Percentiles rank a stretch among this genome's conserved stretches.
These are phyloP conservation scores for Candida yuanshanica DNA, from an alignment of 805 yeast genomes.

Conservation along the genomic window DNA sequence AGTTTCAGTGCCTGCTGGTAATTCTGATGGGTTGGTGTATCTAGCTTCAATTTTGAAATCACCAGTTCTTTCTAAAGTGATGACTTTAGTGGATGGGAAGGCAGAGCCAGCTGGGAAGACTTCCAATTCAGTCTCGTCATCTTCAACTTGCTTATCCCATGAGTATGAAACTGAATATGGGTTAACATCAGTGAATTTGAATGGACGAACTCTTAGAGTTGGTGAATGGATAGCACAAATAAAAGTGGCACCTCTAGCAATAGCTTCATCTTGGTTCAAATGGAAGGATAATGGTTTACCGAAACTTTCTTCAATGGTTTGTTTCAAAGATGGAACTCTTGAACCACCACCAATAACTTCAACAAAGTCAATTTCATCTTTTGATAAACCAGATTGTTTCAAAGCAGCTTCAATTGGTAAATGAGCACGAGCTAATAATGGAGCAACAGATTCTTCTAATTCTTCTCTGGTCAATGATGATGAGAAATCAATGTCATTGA, in stretches of 20 bases:
- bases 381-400: conserved; percentile 65
- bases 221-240: conserved; percentile 99
- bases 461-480: conserved; percentile 86
- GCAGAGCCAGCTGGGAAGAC: conserved; percentile 93
- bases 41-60: conserved; percentile 84
- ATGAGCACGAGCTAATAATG: conserved; percentile 69
- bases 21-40: conserved; percentile 68
- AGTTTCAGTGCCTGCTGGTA: conserved; percentile 61
- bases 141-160: conserved; percentile 94
- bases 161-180: conserved; percentile 86
- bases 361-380: conserved; percentile 77
- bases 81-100: conserved; percentile 93
- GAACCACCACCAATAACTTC: conserved; percentile 98
- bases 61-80: conserved; percentile 86
- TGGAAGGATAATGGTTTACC: conserved; percentile 87
- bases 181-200: conserved; percentile 95
- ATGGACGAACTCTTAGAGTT: conserved; percentile 96
- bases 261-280: conserved; percentile 98
- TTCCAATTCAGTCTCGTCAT: conserved; percentile 82
- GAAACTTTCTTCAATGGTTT: conserved; percentile 71
- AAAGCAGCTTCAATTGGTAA: conserved; percentile 80
- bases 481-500: conserved; percentile 95
- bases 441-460: conserved; percentile 83
- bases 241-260: conserved; percentile 98
- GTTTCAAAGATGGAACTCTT: conserved; percentile 92